Evolutionary conservation across 495 filamentous ascomycete species (phyloP).

Genomic region (Penicillium robsamsonii): DNA sequence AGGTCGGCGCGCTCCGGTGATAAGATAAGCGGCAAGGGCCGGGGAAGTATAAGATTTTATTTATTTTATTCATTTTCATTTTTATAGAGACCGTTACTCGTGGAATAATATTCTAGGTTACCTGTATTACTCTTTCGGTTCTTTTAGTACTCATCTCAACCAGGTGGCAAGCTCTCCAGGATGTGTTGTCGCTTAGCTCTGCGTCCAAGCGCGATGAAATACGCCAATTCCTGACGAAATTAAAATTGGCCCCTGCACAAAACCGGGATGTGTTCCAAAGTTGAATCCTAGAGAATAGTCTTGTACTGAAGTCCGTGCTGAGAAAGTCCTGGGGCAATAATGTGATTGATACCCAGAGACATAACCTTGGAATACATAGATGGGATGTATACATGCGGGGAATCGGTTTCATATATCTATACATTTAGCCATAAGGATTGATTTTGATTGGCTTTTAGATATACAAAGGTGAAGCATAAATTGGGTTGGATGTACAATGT

Average conservation of each 20-base stretch:
- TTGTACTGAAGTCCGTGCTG: neutral
- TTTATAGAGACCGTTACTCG: neutral
- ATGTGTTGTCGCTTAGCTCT: neutral
- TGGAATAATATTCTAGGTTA: neutral
- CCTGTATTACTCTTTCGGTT: neutral
- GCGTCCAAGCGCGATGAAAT: neutral
- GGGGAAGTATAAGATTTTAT: neutral
- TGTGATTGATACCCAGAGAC: neutral
- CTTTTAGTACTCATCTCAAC: neutral
- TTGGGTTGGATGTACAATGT: neutral
- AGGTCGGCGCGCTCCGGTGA: conserved; percentile 9
- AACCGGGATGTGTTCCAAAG: neutral
- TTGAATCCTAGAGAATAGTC: neutral
- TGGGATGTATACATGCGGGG: neutral
- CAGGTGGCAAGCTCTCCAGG: neutral
- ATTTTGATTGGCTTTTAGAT: neutral
- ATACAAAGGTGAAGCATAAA: too few relatives aligned
- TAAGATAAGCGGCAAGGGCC: conserved; percentile 14
- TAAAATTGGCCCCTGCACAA: neutral
- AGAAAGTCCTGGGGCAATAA: neutral
- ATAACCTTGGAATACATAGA: neutral
- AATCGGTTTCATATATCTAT: neutral
- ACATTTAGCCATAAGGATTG: neutral
- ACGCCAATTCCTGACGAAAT: neutral
- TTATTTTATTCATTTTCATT: neutral